Evolutionary conservation across 225 moss, liverwort and hornwort genomes (phyloP).

Genomic region (Marchantia polymorpha): DNA sequence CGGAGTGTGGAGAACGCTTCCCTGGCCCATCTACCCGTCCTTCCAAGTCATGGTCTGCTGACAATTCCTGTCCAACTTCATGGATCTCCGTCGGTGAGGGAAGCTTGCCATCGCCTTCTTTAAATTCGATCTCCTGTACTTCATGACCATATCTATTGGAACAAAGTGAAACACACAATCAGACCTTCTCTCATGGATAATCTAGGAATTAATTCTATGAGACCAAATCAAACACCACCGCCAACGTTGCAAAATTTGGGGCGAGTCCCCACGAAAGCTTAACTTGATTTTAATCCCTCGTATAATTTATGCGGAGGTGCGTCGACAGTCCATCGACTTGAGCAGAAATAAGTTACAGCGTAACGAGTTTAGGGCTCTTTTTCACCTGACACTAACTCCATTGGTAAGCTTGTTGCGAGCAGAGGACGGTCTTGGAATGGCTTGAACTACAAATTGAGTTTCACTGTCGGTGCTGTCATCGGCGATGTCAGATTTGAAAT

Average conservation of each 20-base stretch:
- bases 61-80: background rate
- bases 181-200: background rate
- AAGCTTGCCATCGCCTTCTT: background rate
- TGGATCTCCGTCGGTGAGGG: background rate
- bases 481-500: background rate
- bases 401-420: background rate
- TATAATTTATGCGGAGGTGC: too few species aligned
- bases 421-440: slow-evolving; percentile 26
- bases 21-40: background rate
- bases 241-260: background rate
- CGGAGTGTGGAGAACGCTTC: background rate
- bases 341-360: too few species aligned
- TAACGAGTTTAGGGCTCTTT: slow-evolving; percentile 1
- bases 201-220: background rate
- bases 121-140: background rate
- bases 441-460: slow-evolving; percentile 39
- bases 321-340: too few species aligned
- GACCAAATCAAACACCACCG: too few species aligned
- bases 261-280: background rate
- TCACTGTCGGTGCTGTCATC: slow-evolving; percentile 32
- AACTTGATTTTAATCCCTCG: background rate
- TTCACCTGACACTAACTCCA: slow-evolving; percentile 21
- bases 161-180: background rate
- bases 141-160: background rate
- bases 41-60: too few species aligned